Evolutionary conservation across 1,284 basidiomycete species (phyloP).

Genomic region (Spongiforma sp.): DNA sequence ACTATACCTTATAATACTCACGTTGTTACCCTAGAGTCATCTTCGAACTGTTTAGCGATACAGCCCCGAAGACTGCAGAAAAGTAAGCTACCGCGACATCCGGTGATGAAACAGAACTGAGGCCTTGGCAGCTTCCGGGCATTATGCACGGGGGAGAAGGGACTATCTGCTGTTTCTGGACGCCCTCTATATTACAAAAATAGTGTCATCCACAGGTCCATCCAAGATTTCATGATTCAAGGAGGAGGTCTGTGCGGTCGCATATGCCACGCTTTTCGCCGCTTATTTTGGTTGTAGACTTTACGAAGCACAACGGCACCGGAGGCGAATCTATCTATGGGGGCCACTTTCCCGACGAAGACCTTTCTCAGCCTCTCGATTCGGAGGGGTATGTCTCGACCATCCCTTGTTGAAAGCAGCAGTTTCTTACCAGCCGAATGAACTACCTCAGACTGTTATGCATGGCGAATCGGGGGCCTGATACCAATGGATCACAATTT

Average conservation of each 20-base stretch:
- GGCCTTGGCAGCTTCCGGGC: slow-evolving; percentile 72
- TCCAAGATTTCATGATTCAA: slow-evolving; percentile 89
- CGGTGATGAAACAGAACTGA: slow-evolving; percentile 11
- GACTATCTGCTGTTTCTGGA: slow-evolving; percentile 64
- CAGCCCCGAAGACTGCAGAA: slow-evolving; percentile 83
- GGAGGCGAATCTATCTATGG: slow-evolving; percentile 89
- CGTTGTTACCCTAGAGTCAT: slow-evolving; percentile 59
- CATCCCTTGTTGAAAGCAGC: not conserved
- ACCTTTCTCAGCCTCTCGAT: slow-evolving; percentile 70
- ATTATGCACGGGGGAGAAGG: slow-evolving; percentile 88
- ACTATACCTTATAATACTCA: slow-evolving; percentile 10
- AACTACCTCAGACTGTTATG: slow-evolving; percentile 59
- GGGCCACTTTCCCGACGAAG: slow-evolving; percentile 76
- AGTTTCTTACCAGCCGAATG: not conserved
- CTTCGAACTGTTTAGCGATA: slow-evolving; percentile 82
- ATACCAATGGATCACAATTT: slow-evolving; percentile 85
- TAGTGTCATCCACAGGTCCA: slow-evolving; percentile 79
- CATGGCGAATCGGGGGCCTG: slow-evolving; percentile 85
- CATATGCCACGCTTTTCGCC: not conserved
- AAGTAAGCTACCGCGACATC: slow-evolving; percentile 58
- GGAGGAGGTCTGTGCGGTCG: slow-evolving; percentile 59
- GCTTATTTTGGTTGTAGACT: slow-evolving; percentile 50
- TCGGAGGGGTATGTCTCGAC: slow-evolving; percentile 52
- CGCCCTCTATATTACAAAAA: slow-evolving; percentile 84
- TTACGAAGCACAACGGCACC: slow-evolving; percentile 78